Evolutionary conservation across 495 filamentous ascomycete species (phyloP).

Genomic region (Massariosphaeria phaeospora): DNA sequence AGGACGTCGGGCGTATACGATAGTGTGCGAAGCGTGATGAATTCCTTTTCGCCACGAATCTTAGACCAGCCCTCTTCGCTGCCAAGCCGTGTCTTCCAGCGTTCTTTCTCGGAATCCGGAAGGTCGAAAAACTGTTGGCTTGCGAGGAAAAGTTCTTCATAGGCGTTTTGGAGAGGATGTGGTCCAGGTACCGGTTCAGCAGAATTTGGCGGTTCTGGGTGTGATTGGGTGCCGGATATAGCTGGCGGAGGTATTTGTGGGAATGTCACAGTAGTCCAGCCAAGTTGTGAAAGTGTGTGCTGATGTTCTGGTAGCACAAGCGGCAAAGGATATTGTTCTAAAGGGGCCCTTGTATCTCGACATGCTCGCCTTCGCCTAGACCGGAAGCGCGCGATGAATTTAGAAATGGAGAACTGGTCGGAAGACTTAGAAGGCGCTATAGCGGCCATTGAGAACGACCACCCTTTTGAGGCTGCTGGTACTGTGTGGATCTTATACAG

Average conservation of each 20-base stretch:
- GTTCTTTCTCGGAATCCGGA: conserved; percentile 18
- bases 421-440: not conserved
- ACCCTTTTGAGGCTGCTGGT: too few relatives aligned
- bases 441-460: too few relatives aligned
- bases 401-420: conserved; percentile 20
- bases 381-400: conserved; percentile 19
- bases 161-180: conserved; percentile 24
- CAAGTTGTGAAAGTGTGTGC: conserved; percentile 15
- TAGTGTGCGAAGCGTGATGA: conserved; percentile 32
- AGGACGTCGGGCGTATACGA: conserved; percentile 29
- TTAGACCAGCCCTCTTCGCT: conserved; percentile 31
- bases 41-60: conserved; percentile 34
- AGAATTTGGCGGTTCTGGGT: not conserved
- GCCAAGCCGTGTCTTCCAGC: conserved; percentile 24
- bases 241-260: conserved; percentile 4
- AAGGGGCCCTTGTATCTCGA: conserved; percentile 10
- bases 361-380: not conserved
- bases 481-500: too few relatives aligned
- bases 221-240: not conserved
- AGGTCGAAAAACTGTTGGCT: conserved; percentile 23
- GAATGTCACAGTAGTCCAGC: conserved; percentile 32
- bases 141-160: conserved; percentile 20
- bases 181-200: not conserved
- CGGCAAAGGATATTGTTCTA: conserved; percentile 16
- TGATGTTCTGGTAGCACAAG: conserved; percentile 24